These are phyloP conservation scores for Phaffia rhodozyma DNA, from an alignment of 1,284 basidiomycete genomes.

Conservation along the genomic window DNA sequence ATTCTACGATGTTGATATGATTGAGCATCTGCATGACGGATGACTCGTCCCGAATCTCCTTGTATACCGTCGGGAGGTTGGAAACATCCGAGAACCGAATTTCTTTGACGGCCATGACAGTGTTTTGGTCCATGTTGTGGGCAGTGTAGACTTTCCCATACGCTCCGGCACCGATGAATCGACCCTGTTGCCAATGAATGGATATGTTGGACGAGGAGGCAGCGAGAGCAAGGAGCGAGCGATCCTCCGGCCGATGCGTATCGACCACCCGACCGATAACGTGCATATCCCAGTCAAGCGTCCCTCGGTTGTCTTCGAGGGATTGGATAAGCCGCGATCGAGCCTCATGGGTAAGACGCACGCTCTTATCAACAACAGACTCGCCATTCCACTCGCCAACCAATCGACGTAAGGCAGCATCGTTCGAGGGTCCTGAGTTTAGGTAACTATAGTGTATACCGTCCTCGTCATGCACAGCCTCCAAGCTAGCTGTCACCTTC, in stretches of 20 bases:
- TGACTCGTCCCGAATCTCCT: constrained; percentile 94
- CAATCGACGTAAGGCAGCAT: constrained; percentile 22
- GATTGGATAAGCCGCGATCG: constrained; percentile 48
- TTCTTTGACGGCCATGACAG: constrained; percentile 98
- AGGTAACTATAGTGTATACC: constrained; percentile 25
- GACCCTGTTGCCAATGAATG: constrained; percentile 96
- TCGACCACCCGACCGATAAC: constrained; percentile 80
- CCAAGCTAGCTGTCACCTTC: constrained; percentile 28
- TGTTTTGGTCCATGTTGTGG: constrained; percentile 91
- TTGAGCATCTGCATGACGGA: constrained; percentile 97
- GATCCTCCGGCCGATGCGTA: constrained; percentile 79
- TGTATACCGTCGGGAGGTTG: constrained; percentile 66
- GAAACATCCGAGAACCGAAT: constrained; percentile 93
- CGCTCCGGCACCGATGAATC: constrained; percentile 93
- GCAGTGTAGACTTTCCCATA: constrained; percentile 97
- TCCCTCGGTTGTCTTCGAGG: constrained; percentile 52
- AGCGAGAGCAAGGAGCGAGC: constrained; percentile 79
- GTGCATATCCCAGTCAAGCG: constrained; percentile 54
- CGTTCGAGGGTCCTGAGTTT: constrained; percentile 24
- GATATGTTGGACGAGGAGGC: constrained; percentile 89
- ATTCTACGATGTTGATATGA: constrained; percentile 97
- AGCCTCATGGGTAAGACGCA: constrained; percentile 61
- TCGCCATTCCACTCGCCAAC: constrained; percentile 21
- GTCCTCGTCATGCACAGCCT: constrained; percentile 40
- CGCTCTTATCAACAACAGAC: constrained; percentile 43